Base-by-base conservation (phyloP, 345 rosid genomes). In the Reutealis trisperma region DNA sequence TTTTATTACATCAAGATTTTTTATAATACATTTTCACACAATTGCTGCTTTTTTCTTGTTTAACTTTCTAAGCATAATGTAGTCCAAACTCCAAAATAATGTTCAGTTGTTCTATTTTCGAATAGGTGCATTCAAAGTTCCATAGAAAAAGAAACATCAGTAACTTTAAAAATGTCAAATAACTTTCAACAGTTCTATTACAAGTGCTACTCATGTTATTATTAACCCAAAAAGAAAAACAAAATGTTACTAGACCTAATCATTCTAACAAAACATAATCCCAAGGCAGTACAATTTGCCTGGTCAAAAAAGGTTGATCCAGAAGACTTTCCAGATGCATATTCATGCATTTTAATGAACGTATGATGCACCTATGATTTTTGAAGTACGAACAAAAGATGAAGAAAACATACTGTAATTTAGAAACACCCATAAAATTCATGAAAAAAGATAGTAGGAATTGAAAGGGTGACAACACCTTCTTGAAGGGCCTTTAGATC, bases 401-500 rank as follows among this genome's bases (percentile, higher is more conserved):
- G 16, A 1, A 16, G 30, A 44, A 11, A 60, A 67, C 25, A 45
- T 44, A 19, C 22, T 47, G 13, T 27, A 61, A 47, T 51, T 49
- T 58, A 68, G 41, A 7, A 47, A 45, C 30, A 51, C 63, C 34
- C 11, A 51, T 25, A n/a, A 62, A 32, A 72, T 72, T 66, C 57
- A 68, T 45, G 16, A 64, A 67, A 45, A 30, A 34, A 63, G 32
- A 5, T 18, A 21, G 37, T 47, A 59, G 32, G n/a, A 78, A 61
- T 66, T 32, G 15, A 21, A 8, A 75, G 51, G 52, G 67, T 22
- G 19, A 72, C 59, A 54, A n/a, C 63, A 90, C 99, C 93, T 93
- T 86, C 81, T 91, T 5, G 83, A 83, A 73, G 75, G 67, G 71
- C 80, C 83, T 73, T 86, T 87, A 0, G 86, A 70, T 70, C 80